A percentile compares a stretch with the other conserved stretches of the same genome.
Conservation (phyloP, 768 basidiomycete genomes). For the Crepidotus variabilis region DNA sequence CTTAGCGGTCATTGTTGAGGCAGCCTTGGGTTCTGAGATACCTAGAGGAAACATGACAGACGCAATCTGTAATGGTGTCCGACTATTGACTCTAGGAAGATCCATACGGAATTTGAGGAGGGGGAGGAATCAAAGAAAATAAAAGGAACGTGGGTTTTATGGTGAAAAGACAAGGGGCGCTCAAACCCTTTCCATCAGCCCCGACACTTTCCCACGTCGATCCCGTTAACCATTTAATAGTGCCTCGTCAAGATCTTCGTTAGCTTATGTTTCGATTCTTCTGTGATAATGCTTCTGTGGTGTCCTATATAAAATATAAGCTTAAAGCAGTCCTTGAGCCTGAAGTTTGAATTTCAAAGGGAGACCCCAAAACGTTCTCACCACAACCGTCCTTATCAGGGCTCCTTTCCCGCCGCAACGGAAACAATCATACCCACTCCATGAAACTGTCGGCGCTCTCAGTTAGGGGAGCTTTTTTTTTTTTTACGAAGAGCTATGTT, state of each 20-base stretch:
- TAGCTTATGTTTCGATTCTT: background rate
- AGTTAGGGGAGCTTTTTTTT: too few species aligned
- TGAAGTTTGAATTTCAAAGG: too few species aligned
- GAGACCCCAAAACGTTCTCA: too few species aligned
- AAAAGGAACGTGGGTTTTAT: background rate
- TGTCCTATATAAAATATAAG: too few species aligned
- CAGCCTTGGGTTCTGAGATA: slow-evolving; percentile 1
- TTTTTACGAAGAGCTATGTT: too few species aligned
- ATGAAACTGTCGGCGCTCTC: too few species aligned
- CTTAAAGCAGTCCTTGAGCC: too few species aligned
- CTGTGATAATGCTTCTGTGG: too few species aligned
- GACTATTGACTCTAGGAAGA: slow-evolving; percentile 25
- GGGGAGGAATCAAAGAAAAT: slow-evolving; percentile 13
- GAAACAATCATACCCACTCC: too few species aligned
- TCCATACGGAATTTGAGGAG: slow-evolving; percentile 17
- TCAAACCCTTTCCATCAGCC: background rate
- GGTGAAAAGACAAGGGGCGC: background rate
- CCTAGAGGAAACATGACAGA: slow-evolving; percentile 1
- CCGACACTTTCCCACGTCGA: background rate
- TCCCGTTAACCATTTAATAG: background rate
- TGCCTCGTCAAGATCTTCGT: background rate
- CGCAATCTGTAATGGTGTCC: slow-evolving; percentile 27
- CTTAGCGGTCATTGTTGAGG: slow-evolving; percentile 13
- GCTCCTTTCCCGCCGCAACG: too few species aligned
- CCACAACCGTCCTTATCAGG: too few species aligned